A percentile compares a stretch with the other conserved stretches of the same genome.
phyloP scores from a whole-genome alignment of 257 asterid genomes.

The Verbena officinalis region DNA sequence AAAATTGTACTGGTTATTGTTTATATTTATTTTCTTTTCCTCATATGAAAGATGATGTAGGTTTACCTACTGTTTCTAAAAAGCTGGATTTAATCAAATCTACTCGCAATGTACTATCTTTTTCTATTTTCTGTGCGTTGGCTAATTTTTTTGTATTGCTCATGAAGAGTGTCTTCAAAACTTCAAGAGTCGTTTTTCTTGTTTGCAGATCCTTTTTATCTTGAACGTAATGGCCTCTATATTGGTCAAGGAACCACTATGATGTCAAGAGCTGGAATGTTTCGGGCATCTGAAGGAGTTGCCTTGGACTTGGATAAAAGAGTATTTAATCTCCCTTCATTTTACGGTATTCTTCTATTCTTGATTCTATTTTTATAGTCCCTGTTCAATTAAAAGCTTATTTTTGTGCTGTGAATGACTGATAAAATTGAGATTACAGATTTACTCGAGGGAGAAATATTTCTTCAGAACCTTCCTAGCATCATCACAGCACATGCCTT shows the following conservation, averaged over 20 bases:
- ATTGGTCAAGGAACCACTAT: conserved; percentile 89
- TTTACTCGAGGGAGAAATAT: conserved; percentile 93
- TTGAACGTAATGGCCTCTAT: conserved; percentile 77
- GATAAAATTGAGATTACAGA: conserved; percentile 49
- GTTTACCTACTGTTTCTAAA: neutral
- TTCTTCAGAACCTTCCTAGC: conserved; percentile 98
- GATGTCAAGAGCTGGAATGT: conserved; percentile 93
- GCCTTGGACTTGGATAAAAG: conserved; percentile 78
- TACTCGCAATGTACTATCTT: neutral
- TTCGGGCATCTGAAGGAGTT: conserved; percentile 76
- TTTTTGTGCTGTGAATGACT: conserved; percentile 17
- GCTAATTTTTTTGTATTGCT: too few species aligned
- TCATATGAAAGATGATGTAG: too few species aligned
- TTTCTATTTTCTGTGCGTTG: conserved; percentile 9
- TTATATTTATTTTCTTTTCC: too few species aligned
- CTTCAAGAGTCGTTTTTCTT: conserved; percentile 17
- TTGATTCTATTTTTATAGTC: conserved; percentile 8
- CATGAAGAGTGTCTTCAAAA: neutral
- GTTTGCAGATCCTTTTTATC: conserved; percentile 71
- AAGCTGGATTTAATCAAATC: neutral
- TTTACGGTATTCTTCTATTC: conserved; percentile 52
- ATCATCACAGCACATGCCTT: conserved; percentile 85
- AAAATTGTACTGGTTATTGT: too few species aligned
- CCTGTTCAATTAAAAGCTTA: neutral
- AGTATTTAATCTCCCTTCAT: conserved; percentile 84